Conservation (phyloP, 1,139 yeast species). For the Komagataea norvegica region DNA sequence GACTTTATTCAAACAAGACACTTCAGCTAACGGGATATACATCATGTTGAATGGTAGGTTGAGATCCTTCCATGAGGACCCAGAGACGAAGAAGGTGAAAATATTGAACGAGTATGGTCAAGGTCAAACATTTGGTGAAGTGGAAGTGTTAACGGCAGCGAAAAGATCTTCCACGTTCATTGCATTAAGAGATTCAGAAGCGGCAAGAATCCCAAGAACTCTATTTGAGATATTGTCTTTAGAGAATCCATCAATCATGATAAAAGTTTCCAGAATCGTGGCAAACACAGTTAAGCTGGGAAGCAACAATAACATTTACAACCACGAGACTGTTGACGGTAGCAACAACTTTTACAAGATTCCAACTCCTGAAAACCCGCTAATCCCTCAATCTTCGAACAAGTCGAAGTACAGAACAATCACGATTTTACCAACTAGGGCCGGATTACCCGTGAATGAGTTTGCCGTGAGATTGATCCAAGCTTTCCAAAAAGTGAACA, state of each 20-base stretch:
- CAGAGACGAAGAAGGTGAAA: conserved; percentile 28
- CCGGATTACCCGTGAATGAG: conserved; percentile 78
- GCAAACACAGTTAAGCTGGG: conserved; percentile 55
- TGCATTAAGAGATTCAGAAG: conserved; percentile 90
- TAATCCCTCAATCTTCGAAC: background rate
- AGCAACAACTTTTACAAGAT: conserved; percentile 30
- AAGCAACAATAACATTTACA: conserved; percentile 5
- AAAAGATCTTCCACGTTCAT: conserved; percentile 68
- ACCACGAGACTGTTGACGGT: conserved; percentile 14
- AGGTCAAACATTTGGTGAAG: conserved; percentile 92
- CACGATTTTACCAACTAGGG: conserved; percentile 73
- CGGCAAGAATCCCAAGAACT: conserved; percentile 88
- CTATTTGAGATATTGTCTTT: conserved; percentile 80
- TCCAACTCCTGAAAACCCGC: conserved; percentile 20
- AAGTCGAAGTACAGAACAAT: conserved; percentile 64
- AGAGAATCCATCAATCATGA: conserved; percentile 85
- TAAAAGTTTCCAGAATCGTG: conserved; percentile 82
- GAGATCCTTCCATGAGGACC: conserved; percentile 46
- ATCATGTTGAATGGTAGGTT: conserved; percentile 87
- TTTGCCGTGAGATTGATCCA: conserved; percentile 71
- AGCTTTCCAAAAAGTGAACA: conserved; percentile 69
- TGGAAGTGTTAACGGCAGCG: conserved; percentile 86
- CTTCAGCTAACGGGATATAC: conserved; percentile 87
- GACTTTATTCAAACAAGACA: conserved; percentile 74
- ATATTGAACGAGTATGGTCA: conserved; percentile 82